These are phyloP conservation scores for Boletus smithii DNA, from an alignment of 1,284 basidiomycete species.

Conservation along the genomic window DNA sequence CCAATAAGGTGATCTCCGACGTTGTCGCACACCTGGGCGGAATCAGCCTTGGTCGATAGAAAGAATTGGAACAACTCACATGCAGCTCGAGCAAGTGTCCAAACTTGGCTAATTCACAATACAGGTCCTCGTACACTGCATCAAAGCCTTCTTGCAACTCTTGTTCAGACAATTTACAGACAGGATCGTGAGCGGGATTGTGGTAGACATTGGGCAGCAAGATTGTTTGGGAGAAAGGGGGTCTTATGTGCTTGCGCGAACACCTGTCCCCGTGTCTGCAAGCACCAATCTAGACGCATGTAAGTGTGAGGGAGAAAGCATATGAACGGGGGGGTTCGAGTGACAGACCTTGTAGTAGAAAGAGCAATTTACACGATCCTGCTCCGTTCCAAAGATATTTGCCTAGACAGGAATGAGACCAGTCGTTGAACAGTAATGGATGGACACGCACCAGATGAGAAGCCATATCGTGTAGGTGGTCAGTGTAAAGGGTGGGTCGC, in stretches of 20 bases:
- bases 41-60: conserved; percentile 1
- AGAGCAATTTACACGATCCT: conserved; percentile 92
- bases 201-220: conserved; percentile 99
- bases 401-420: conserved; percentile 44
- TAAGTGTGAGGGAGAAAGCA: conserved; percentile 8
- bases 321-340: too few relatives aligned
- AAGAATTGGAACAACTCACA: conserved; percentile 46
- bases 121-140: conserved; percentile 93
- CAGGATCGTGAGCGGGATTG: conserved; percentile 91
- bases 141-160: conserved; percentile 96
- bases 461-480: conserved; percentile 42
- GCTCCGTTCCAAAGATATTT: conserved; percentile 86
- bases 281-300: conserved; percentile 73
- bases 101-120: conserved; percentile 91
- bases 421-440: neutral
- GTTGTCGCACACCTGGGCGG: conserved; percentile 88
- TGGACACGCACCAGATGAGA: conserved; percentile 53
- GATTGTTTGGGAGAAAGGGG: conserved; percentile 96
- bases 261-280: conserved; percentile 96
- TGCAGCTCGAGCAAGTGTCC: conserved; percentile 95
- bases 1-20: conserved; percentile 98
- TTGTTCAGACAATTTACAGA: conserved; percentile 80
- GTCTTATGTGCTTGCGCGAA: conserved; percentile 96
- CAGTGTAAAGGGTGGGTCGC: neutral
- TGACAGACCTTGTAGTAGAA: conserved; percentile 86